Base-by-base conservation (phyloP, 2,329 filamentous ascomycete species). In the Hypoxylon sp. region DNA sequence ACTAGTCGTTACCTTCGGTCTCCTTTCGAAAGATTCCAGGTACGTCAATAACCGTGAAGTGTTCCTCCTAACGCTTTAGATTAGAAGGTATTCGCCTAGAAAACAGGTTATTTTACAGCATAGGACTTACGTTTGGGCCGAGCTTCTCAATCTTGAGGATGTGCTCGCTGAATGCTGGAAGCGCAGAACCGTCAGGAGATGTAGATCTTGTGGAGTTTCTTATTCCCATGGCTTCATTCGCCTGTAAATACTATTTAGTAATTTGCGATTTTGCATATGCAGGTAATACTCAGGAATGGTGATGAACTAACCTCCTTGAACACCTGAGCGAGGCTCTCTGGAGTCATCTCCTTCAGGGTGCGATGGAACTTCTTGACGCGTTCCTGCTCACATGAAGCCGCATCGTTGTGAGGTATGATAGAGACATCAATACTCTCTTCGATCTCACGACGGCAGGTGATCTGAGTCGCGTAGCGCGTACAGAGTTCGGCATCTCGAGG, bases 1-100 rank as follows among this genome's bases (percentile, higher is more conserved):
- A n/a, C 3, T 10, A 33, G n/a, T 4, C 29, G 79, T 67, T 17
- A 74, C 79, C 80, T 54, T 76, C 68, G 0, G 79, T 82, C 3
- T 80, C 68, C 0, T 75, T 74, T 5, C 82, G 79, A 63, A 87
- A 87, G n/a, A 87, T 84, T 0, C 85, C 86, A 0, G 85, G 85
- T 0, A 88, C 84, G 17, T 88, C 86, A 4, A 87, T 87, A 5
- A 88, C 78, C 0, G 85, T 88, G 5, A 87, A 78, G 14, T 86
- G 82, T 2, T 82, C 71, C 79, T 82, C 77, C 76, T 80, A 29
- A 26, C 14, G 26, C 65, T 2, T 8, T 9, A 11, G 3, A 14
- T 68, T 37, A 70, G 35, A n/a, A 33, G 53, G 3, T 10, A n/a
- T 1, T 22, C 22, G 22, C 5, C 3, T 14, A n/a, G 2, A 0